Evolutionary conservation across 2,329 filamentous ascomycete species (phyloP), one percentile per base, ranked within the genome.

Genomic region (Coleophoma cylindrospora): DNA sequence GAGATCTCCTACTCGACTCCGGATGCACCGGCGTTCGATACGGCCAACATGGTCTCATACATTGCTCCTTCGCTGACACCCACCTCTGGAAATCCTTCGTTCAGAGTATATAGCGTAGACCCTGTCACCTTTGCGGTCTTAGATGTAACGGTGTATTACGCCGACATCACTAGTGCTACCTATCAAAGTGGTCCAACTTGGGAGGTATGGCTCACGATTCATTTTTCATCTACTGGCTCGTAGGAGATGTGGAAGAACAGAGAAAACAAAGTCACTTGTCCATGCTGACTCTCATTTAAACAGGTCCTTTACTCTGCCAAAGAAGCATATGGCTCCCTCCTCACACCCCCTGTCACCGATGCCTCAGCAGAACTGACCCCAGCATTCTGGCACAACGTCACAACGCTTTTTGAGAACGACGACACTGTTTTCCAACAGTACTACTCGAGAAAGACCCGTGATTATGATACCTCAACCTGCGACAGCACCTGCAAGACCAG

Each of bases 331-430:
- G 63, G 61, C 6, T 33, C 56, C 6, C 48, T 60, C 1, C 62
- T 77, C 13, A 59, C 53, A 27, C 72, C 75, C 40, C 70, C 74
- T 1, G 54, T 74, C 12, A 63, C 62, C 9, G 68, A 68, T 4
- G 64, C 63, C 0, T 47, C 55, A 2, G 60, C 61, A 5, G 71
- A 83, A 56, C 70, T 84, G 34, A 77, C 74, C 1, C 74, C 78
- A 0, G 73, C 72, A 1, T 81, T 82, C 64, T 83, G 80, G 80
- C 79, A 82, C 61, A 74, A 77, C 54, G 67, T 82, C 22, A 82
- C 79, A 1, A 66, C 66, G 2, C 60, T 66, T 2, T 73, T 83
- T 47, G 72, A 78, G 53, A 56, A 53, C 7, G 63, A 78, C 50
- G 56, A 69, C 3, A 51, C 58, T 0, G 61, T 70, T 1, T 81